phyloP scores from a whole-genome alignment of 2,329 filamentous ascomycete genomes.

The Pseudopithomyces chartarum region DNA sequence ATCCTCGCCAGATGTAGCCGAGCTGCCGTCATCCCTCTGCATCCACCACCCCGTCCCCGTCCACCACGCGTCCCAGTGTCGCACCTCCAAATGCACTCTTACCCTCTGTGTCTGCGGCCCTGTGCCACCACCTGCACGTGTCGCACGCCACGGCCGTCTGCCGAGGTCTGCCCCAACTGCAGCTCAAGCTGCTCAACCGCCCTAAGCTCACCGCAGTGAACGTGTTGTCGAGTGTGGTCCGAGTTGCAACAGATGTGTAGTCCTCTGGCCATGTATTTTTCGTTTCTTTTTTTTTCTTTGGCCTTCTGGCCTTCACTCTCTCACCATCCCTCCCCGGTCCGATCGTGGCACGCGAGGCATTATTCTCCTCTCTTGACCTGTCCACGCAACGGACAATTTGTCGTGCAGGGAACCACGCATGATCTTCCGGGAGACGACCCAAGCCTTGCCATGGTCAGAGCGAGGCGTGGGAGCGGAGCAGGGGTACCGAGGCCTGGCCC shows the following conservation, averaged over 20 bases:
- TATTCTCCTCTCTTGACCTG: conserved; percentile 12
- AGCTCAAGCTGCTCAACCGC: background rate
- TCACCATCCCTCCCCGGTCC: too few relatives aligned
- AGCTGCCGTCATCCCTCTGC: conserved; percentile 18
- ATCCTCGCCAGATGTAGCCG: conserved; percentile 23
- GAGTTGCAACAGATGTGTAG: too few relatives aligned
- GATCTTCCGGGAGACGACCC: conserved; percentile 40
- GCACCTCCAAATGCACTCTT: background rate
- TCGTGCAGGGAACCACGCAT: conserved; percentile 34
- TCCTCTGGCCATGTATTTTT: too few relatives aligned
- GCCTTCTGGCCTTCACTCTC: too few relatives aligned
- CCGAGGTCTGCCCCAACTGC: conserved; percentile 12
- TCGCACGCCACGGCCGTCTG: conserved; percentile 6
- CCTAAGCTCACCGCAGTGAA: conserved; percentile 2
- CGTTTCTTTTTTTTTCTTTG: too few relatives aligned
- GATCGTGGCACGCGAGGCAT: background rate
- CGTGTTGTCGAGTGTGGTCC: background rate
- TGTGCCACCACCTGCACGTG: conserved; percentile 18
- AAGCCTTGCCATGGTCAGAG: conserved; percentile 26
- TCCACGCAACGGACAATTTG: conserved; percentile 26
- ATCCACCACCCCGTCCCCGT: too few relatives aligned
- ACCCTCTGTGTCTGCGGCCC: background rate
- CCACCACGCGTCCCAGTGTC: too few relatives aligned
- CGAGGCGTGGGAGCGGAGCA: conserved; percentile 34
- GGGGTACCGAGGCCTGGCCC: conserved; percentile 33